These are phyloP conservation scores for Gilbertella persicaria DNA, from an alignment of 371 early-diverging fungal genomes.

Conservation along the genomic window DNA sequence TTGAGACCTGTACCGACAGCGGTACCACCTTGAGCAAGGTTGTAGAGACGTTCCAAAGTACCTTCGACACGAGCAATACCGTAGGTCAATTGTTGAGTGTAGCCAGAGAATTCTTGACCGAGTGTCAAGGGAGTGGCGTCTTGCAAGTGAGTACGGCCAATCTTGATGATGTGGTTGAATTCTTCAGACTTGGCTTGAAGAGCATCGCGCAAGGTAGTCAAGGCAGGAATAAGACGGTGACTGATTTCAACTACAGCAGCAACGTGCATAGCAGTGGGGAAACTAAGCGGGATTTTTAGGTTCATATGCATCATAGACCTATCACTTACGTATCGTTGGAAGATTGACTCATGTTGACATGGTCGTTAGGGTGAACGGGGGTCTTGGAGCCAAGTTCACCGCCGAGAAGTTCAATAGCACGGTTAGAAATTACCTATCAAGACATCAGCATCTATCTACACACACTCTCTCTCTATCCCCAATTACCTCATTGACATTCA, in stretches of 20 bases:
- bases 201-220: constrained; percentile 67
- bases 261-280: constrained; percentile 93
- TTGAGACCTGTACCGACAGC: constrained; percentile 93
- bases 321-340: constrained; percentile 83
- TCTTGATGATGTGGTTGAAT: constrained; percentile 83
- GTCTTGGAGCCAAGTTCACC: constrained; percentile 81
- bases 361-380: constrained; percentile 91
- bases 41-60: constrained; percentile 70
- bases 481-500: constrained; percentile 79
- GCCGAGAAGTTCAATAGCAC: constrained; percentile 86
- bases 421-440: constrained; percentile 77
- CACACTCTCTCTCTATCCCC: neutral
- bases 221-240: constrained; percentile 70
- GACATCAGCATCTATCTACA: neutral
- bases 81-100: constrained; percentile 76
- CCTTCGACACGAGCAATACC: constrained; percentile 76
- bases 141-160: constrained; percentile 87
- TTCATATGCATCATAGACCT: neutral
- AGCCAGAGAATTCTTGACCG: constrained; percentile 90
- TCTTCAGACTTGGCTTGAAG: constrained; percentile 63
- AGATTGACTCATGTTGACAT: constrained; percentile 89
- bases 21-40: constrained; percentile 87
- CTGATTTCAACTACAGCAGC: constrained; percentile 77
- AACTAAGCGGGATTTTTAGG: constrained; percentile 48
- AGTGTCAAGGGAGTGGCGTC: constrained; percentile 89